A percentile compares a stretch with the other conserved stretches of the same genome.
Evolutionary conservation across 129 eudicot genomes (phyloP).

Genomic region (Artemisia tridentata): DNA sequence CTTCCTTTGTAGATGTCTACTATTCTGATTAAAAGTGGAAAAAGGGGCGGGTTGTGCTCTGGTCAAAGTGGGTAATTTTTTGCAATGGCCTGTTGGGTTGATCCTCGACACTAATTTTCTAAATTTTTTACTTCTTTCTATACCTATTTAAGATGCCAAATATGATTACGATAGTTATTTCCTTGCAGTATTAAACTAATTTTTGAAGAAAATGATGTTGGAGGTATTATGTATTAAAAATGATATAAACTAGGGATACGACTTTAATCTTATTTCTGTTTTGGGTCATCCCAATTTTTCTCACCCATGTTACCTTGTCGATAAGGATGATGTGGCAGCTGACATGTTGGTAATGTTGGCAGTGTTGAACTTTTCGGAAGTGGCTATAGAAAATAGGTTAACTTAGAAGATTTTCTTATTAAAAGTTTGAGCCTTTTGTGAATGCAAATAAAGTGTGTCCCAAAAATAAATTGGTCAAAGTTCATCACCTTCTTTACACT

Average conservation of each 20-base stretch:
- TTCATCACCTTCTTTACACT: too few relatives aligned
- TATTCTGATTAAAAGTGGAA: neutral
- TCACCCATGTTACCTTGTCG: neutral
- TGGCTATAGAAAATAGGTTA: neutral
- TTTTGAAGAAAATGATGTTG: neutral
- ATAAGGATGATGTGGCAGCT: neutral
- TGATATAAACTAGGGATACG: neutral
- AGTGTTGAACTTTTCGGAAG: neutral
- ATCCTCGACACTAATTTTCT: neutral
- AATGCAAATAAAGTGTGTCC: conserved; percentile 11
- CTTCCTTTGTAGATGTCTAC: neutral
- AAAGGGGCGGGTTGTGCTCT: neutral
- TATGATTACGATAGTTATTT: neutral
- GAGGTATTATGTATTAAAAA: neutral
- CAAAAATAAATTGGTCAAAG: neutral
- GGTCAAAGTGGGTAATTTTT: neutral
- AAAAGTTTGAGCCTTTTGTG: neutral
- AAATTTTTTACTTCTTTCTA: neutral
- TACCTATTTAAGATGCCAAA: neutral
- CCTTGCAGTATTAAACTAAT: neutral
- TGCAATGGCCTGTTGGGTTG: neutral
- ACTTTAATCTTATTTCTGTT: neutral
- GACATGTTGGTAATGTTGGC: neutral
- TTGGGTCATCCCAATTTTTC: neutral
- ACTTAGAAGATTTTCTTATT: neutral